Conservation (phyloP, 2,329 filamentous ascomycete species). For the Beauveria medogensis region DNA sequence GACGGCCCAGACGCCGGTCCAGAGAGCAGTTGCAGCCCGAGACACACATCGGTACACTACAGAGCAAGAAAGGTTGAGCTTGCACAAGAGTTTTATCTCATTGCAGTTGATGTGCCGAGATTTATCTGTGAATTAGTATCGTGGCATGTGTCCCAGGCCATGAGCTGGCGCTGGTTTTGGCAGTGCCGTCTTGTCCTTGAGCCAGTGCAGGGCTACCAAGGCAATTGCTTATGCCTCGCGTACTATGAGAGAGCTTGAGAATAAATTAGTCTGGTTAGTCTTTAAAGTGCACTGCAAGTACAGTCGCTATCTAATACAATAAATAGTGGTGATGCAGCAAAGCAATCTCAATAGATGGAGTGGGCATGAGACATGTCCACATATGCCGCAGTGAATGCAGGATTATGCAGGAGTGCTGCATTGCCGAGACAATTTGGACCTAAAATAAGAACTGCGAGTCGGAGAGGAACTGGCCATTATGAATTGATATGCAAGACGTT, state of each 20-base stretch:
- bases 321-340: no score
- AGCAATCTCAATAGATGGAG: no score
- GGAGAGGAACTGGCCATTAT: accelerated
- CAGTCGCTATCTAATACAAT: no score
- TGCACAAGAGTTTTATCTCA: neutral
- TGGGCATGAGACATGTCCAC: no score
- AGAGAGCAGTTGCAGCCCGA: neutral
- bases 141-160: no score
- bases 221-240: neutral
- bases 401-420: no score
- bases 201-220: neutral
- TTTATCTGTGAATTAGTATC: neutral
- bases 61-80: neutral
- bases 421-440: no score
- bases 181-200: neutral
- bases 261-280: no score
- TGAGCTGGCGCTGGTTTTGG: neutral
- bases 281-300: no score
- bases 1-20: neutral
- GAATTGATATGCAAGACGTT: no score
- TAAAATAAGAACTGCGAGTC: no score
- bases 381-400: no score
- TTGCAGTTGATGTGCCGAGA: neutral
- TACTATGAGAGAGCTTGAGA: neutral
- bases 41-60: neutral